Evolutionary conservation across 306 rosid genomes (phyloP).

Genomic region (Castanea mollissima): DNA sequence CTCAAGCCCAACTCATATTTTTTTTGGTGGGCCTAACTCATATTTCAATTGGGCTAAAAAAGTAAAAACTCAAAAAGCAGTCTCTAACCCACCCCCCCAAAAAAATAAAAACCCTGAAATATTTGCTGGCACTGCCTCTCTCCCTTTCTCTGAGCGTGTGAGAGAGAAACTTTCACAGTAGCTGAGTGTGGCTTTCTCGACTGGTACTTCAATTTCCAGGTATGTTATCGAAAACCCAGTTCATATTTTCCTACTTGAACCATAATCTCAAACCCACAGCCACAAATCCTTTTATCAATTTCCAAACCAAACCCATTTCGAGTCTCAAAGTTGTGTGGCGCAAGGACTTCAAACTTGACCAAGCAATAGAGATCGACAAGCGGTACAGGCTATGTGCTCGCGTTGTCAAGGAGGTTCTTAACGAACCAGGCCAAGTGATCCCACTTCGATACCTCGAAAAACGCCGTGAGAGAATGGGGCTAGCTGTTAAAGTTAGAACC

Average conservation of each 20-base stretch:
- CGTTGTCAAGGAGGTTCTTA: constrained; percentile 61
- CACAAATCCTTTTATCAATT: constrained; percentile 20
- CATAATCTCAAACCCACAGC: not conserved
- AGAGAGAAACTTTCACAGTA: too few species aligned
- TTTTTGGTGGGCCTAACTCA: too few species aligned
- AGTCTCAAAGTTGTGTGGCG: constrained; percentile 90
- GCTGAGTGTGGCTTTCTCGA: not conserved
- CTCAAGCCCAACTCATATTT: too few species aligned
- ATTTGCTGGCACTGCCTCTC: not conserved
- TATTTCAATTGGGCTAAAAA: too few species aligned
- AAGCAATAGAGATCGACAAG: constrained; percentile 68
- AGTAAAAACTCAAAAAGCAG: too few species aligned
- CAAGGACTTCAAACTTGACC: constrained; percentile 66
- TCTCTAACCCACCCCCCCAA: too few species aligned
- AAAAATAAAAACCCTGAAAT: too few species aligned
- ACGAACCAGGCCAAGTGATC: constrained; percentile 59
- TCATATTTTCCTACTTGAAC: constrained; percentile 17
- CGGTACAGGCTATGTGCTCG: constrained; percentile 54
- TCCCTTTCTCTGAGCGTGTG: not conserved
- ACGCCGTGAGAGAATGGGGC: constrained; percentile 73
- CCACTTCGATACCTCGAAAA: constrained; percentile 62
- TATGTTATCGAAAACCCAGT: constrained; percentile 41
- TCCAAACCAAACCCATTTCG: constrained; percentile 36
- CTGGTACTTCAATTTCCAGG: constrained; percentile 12
- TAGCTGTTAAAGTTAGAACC: constrained; percentile 35